Evolutionary conservation across 441 rosid genomes (phyloP), one percentile per base, ranked within the genome.

Genomic region (Sinapis alba): DNA sequence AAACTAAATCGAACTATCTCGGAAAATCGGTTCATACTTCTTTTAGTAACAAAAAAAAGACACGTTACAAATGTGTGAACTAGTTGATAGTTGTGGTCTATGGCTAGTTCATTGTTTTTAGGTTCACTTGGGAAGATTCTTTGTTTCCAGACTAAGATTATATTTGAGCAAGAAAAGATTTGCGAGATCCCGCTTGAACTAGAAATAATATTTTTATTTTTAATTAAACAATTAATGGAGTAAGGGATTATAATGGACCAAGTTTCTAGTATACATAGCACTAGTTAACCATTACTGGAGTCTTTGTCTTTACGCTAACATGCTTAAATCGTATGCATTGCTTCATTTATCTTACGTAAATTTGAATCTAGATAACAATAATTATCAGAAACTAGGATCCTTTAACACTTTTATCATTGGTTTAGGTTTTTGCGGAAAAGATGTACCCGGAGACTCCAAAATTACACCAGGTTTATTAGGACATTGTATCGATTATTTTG

Each of bases 361-460:
- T n/a, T 26, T 13, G 18, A 65, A n/a, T 41, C 19, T 57, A 41
- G 9, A 45, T 34, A 60, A 26, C 47, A 62, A 62, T 63, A 21
- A 51, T 24, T 2, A 53, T 4, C 9, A 65, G 57, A 50, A 19
- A 65, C n/a, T 57, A 65, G 23, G 45, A 9, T 13, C 28, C 20
- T 28, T 57, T 73, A 18, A 41, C 51, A n/a, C 71, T 73, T 56
- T n/a, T 9, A 30, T 65, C 72, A 73, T 20, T 65, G n/a, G 27
- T 59, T 58, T 57, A 28, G 60, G 36, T 28, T 65, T n/a, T 57
- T 21, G 66, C 36, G 50, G 65, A 63, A 63, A 63, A 53, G 21
- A 18, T 72, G 63, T 16, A 62, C 62, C 41, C 56, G 12, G 24
- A 63, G 27, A 53, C 21, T 27, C 63, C 63, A 24, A 72, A 47